These are phyloP conservation scores for Citropsis articulata DNA, from an alignment of 345 rosid species.

Conservation along the genomic window DNA sequence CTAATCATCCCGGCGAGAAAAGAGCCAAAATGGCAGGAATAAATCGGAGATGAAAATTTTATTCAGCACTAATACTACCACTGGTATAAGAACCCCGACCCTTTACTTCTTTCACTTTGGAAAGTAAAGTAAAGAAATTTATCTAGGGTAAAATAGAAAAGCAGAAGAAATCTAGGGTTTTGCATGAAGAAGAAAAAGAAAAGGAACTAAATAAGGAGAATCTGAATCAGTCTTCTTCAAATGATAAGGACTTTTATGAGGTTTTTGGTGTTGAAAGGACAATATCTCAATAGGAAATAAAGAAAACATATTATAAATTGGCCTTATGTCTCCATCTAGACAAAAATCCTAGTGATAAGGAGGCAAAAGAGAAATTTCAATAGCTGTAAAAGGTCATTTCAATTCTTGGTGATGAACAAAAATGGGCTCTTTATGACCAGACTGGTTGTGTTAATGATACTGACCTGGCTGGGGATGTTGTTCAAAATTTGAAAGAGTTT, in stretches of 20 bases:
- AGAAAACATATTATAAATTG: constrained; percentile 83
- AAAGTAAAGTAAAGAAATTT: no score
- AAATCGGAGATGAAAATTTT: no score
- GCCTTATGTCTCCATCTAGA: constrained; percentile 89
- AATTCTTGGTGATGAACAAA: constrained; percentile 84
- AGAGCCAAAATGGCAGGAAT: no score
- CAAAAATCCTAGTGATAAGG: constrained; percentile 92
- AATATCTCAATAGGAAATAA: constrained; percentile 78
- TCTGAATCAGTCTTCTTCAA: constrained; percentile 18
- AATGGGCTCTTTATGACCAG: constrained; percentile 75
- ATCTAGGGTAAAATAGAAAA: no score
- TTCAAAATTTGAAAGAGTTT: constrained; percentile 63
- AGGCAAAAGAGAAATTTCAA: constrained; percentile 94
- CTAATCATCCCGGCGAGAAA: no score
- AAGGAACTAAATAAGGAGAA: constrained; percentile 27
- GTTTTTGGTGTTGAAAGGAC: constrained; percentile 70
- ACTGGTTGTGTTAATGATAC: constrained; percentile 88
- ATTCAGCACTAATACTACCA: no score
- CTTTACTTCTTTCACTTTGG: no score
- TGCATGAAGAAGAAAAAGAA: no score
- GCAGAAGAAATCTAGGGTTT: no score
- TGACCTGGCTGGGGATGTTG: constrained; percentile 74
- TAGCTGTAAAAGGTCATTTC: constrained; percentile 90
- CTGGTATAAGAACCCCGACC: no score
- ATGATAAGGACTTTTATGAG: constrained; percentile 58